These are phyloP conservation scores for Staphylotrichum tortipilum DNA, from an alignment of 495 filamentous ascomycete species.

Conservation along the genomic window DNA sequence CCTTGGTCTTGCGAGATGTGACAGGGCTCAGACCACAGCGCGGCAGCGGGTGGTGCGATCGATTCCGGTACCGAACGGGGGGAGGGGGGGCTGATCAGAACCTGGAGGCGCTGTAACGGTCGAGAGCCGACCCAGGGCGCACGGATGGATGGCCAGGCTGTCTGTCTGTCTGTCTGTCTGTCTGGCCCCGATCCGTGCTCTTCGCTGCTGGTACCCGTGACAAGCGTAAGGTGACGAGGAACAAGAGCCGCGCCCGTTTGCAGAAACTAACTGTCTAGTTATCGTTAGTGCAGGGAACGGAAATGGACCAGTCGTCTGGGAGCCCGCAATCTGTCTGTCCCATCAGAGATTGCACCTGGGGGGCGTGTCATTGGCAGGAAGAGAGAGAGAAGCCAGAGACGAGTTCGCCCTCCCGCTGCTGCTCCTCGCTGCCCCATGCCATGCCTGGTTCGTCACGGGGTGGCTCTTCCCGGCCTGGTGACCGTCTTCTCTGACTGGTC, in stretches of 20 bases:
- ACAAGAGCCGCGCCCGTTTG: background rate
- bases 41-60: conserved; percentile 5
- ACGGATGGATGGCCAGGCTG: no score
- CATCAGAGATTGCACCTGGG: no score
- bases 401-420: no score
- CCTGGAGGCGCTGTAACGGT: conserved; percentile 10
- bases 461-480: background rate
- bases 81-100: no score
- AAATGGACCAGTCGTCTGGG: no score
- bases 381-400: no score
- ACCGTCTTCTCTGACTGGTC: conserved; percentile 2
- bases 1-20: background rate
- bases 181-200: background rate
- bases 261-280: no score
- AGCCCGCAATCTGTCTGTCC: background rate
- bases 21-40: background rate
- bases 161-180: no score
- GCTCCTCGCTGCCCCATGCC: background rate
- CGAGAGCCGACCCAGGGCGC: background rate
- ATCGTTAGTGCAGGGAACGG: no score
- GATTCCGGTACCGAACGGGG: conserved; percentile 17
- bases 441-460: background rate
- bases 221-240: no score
- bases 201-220: background rate
- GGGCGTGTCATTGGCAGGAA: conserved; percentile 7